Evolutionary conservation across 495 filamentous ascomycete genomes (phyloP), one percentile per base, ranked within the genome.

Genomic region (Tuber borchii): DNA sequence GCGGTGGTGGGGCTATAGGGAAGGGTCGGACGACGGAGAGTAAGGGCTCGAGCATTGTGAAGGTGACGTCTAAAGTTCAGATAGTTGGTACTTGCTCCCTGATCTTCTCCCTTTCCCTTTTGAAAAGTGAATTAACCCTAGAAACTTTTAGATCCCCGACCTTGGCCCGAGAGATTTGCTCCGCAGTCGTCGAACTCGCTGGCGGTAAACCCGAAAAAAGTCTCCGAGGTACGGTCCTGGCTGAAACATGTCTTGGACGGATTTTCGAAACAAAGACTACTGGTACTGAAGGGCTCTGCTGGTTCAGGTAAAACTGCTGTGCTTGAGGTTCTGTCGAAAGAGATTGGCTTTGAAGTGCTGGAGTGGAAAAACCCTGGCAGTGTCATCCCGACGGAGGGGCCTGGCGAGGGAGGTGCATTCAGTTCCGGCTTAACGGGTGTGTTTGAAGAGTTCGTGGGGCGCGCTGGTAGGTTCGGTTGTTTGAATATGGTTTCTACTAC

Each of bases 281-380:
- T 98, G 61, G 86, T 98, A 46, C 84, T 99, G 19, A 96, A 93
- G 82, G 96, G 96, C 20, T 89, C 93, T n/a, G 94, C 96, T 31
- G 96, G 96, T 17, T 90, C 91, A 39, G 96, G 94, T 12, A 99
- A 99, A 84, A 97, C 95, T 2, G 92, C 93, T 12, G 95, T 95
- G 0, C 81, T 98, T 39, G 89, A 87, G 37, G 85, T 93, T 9
- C 86, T 99, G 56, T 90, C 94, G 2, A 87, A 89, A 73, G 87
- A 89, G 20, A 83, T 97, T 83, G 87, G 85, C 3, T 90, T 91
- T 74, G 88, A 94, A 34, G 84, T 97, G 17, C 83, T 93, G 39
- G 96, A 99, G 84, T 99, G 96, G 96, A 91, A 89, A 78, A 97
- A 95, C 84, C 95, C 95, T 0, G 85, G 85, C 5, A 89, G 87